Conservation (phyloP, 2,329 filamentous ascomycete species). For the Neofusicoccum sp. region DNA sequence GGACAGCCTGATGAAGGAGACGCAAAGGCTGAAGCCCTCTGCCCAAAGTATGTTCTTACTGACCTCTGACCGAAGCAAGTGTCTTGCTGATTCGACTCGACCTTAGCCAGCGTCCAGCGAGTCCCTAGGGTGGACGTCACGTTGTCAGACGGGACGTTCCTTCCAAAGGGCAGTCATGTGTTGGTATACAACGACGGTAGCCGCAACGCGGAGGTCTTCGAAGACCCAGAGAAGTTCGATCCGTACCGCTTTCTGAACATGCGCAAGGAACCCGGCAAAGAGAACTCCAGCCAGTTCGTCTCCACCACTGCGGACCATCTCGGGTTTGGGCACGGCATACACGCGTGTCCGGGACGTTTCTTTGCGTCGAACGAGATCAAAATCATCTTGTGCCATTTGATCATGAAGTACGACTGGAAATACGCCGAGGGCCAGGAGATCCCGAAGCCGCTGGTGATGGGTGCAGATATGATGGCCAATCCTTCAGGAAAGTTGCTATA, state of each 20-base stretch:
- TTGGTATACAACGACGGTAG: background rate
- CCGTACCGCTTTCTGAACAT: constrained; percentile 19
- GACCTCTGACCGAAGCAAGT: too few species aligned
- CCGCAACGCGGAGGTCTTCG: constrained; percentile 15
- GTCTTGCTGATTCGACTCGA: too few species aligned
- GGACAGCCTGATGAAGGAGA: constrained; percentile 26
- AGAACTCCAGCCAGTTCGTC: constrained; percentile 4
- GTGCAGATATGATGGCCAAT: background rate
- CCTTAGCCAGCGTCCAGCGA: constrained; percentile 12
- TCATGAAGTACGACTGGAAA: constrained; percentile 8
- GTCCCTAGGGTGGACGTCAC: constrained; percentile 2
- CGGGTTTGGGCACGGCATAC: background rate
- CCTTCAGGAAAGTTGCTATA: too few species aligned
- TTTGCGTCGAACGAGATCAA: background rate
- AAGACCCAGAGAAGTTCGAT: constrained; percentile 21
- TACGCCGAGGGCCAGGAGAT: background rate
- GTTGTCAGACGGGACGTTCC: constrained; percentile 22
- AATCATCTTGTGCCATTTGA: background rate
- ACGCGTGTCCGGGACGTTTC: background rate
- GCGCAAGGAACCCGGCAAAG: constrained; percentile 7
- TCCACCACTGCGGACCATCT: background rate
- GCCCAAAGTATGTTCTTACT: constrained; percentile 2
- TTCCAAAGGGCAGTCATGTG: constrained; percentile 19
- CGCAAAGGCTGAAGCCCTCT: background rate
- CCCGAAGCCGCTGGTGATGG: background rate